A percentile compares a stretch with the other conserved stretches of the same genome.
These are phyloP conservation scores for Sclerotinia sclerotiorum DNA, from an alignment of 2,329 filamentous ascomycete species.

Conservation along the genomic window DNA sequence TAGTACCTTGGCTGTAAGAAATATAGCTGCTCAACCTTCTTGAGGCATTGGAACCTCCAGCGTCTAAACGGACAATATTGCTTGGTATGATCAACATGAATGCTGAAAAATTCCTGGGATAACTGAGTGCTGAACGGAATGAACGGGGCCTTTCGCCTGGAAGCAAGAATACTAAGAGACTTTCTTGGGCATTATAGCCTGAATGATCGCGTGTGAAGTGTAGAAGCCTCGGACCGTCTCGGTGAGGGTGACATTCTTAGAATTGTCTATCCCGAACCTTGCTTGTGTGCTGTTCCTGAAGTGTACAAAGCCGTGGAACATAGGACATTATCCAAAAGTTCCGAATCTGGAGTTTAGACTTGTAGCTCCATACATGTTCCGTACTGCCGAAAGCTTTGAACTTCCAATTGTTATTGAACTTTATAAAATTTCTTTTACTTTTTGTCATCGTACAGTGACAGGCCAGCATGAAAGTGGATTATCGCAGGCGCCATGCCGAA, in stretches of 20 bases:
- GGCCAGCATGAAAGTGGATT: slow-evolving; percentile 15
- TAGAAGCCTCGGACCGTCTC: slow-evolving; percentile 16
- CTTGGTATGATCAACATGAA: not conserved
- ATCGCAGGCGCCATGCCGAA: not conserved
- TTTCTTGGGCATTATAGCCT: slow-evolving; percentile 1
- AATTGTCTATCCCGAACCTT: not conserved
- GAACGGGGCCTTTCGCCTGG: not conserved
- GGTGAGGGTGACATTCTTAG: slow-evolving; percentile 6
- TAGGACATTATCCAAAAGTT: slow-evolving; percentile 10
- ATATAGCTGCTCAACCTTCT: not conserved
- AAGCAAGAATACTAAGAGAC: not conserved
- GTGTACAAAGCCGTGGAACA: slow-evolving; percentile 17
- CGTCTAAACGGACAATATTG: not conserved
- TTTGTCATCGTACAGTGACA: not conserved
- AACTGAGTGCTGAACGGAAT: too few species aligned
- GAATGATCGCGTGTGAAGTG: not conserved
- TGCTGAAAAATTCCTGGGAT: not conserved
- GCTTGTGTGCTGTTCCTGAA: slow-evolving; percentile 6
- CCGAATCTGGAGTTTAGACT: slow-evolving; percentile 9
- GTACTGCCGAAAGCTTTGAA: not conserved
- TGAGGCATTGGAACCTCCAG: not conserved
- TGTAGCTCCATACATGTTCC: not conserved
- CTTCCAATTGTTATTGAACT: not conserved
- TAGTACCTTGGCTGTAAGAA: not conserved
- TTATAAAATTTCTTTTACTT: not conserved